Base-by-base conservation (phyloP, 2,329 filamentous ascomycete genomes). In the Microcyclospora pomicola region DNA sequence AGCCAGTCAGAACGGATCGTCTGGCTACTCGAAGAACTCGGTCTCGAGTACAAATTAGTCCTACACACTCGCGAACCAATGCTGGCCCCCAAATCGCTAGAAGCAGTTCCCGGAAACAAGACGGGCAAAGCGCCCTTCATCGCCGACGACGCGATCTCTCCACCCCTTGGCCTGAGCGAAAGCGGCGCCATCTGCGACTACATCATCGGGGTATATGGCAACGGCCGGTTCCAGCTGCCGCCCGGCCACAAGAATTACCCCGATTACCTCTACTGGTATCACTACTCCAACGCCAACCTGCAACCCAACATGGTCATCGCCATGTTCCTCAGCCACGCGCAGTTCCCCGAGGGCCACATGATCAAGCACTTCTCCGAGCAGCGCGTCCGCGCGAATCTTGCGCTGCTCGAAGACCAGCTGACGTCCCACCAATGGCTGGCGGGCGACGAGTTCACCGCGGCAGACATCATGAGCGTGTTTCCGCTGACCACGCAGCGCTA, bases 11-110 rank as follows among this genome's bases (percentile, higher is more conserved):
- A 80, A 53, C 73, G 77, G 31, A 65, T 80, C 36, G 59, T 71
- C 49, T 80, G 72, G 68, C 68, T 80, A 33, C 73, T 73, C 53
- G 76, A 81, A 54, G 77, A 81, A 54, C 69, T 80, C 13, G 55
- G 58, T 34, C 56, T 81, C 36, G 51, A 61, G 2, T 80, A 80
- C 52, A 50, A 60, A 1, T 55, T 73, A 9, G 59, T 61, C 40
- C 56, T 59, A 31, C 63, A 74, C 59, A 42, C 61, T 36, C 66
- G 69, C 32, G 50, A 50, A 6, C 68, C 73, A 47, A 32, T 56
- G 3, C 49, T 58, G 12, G 46, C 49, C 1, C 53, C 49, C 0
- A 47, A 51, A n/a, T 49, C 51, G 9, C 46, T 53, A 40, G 49
- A 53, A 35, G 47, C 49, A 24, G 42, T 60, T 24, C 53, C 30